Percentiles rank a stretch among this genome's conserved stretches.
These are phyloP conservation scores for Penicillium janthinellum DNA, from an alignment of 2,329 filamentous ascomycete genomes.

Conservation along the genomic window DNA sequence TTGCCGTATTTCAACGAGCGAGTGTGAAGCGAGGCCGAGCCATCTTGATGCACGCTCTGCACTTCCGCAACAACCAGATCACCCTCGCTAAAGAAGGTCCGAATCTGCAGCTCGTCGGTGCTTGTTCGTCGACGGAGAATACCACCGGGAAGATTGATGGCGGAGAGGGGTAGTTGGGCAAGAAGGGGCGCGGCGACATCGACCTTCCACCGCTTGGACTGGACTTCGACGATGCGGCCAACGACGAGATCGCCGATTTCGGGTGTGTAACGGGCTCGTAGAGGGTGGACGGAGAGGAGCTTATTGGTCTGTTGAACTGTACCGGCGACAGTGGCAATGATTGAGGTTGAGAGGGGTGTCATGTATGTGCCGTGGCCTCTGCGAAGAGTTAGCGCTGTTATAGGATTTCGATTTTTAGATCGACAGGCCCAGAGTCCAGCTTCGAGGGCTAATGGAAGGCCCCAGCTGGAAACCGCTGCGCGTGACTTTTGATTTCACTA, in stretches of 20 bases:
- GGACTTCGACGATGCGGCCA: constrained; percentile 92
- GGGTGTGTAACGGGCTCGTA: constrained; percentile 89
- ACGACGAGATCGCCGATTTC: constrained; percentile 96
- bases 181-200: constrained; percentile 88
- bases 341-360: constrained; percentile 61
- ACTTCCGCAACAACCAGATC: constrained; percentile 94
- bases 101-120: constrained; percentile 95
- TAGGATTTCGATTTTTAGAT: background rate
- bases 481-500: background rate
- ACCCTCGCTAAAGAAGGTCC: constrained; percentile 94
- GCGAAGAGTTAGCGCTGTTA: constrained; percentile 18
- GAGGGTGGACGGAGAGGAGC: constrained; percentile 83
- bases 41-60: constrained; percentile 83
- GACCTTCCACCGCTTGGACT: constrained; percentile 89
- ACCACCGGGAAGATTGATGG: constrained; percentile 93
- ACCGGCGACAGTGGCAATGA: constrained; percentile 87
- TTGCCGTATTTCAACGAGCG: constrained; percentile 92
- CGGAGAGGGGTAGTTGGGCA: constrained; percentile 78
- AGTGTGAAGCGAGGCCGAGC: constrained; percentile 84
- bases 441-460: background rate
- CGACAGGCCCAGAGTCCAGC: background rate
- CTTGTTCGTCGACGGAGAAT: constrained; percentile 89
- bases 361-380: constrained; percentile 93
- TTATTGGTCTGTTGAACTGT: constrained; percentile 94
- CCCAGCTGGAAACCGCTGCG: background rate